Evolutionary conservation across 805 yeast species (phyloP).

Genomic region (Metschnikowia henanensis): DNA sequence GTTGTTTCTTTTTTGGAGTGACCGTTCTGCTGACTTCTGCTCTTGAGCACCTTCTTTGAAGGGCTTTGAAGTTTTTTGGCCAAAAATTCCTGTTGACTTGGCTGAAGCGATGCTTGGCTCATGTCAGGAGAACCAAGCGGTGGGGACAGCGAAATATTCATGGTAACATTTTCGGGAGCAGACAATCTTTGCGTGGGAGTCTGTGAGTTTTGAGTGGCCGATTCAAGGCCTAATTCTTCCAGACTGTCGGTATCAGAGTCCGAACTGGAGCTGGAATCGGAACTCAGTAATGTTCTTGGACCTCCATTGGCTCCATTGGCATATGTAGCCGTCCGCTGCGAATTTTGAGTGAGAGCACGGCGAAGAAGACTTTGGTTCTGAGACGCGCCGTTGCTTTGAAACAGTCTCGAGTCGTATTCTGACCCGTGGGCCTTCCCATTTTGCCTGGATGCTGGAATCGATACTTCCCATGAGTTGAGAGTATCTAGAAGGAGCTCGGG

Average conservation of each 20-base stretch:
- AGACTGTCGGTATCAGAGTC: neutral
- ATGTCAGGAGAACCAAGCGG: neutral
- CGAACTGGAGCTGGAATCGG: neutral
- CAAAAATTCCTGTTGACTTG: neutral
- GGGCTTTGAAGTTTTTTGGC: neutral
- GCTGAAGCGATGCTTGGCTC: neutral
- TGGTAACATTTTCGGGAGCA: neutral
- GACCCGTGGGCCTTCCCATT: neutral
- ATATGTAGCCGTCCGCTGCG: conserved; percentile 5
- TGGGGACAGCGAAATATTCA: conserved; percentile 1
- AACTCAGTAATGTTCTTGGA: too few species aligned
- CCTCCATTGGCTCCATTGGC: too few species aligned
- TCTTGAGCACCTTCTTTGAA: neutral
- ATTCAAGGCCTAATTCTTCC: neutral
- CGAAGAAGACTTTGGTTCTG: conserved; percentile 6
- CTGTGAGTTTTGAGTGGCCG: neutral
- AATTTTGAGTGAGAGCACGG: conserved; percentile 13
- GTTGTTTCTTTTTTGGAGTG: neutral
- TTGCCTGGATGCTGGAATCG: neutral
- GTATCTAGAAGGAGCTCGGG: conserved; percentile 7
- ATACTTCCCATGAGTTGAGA: conserved; percentile 10
- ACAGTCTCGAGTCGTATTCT: neutral
- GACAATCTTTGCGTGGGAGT: neutral
- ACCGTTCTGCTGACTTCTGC: neutral
- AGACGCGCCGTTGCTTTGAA: neutral